These are phyloP conservation scores for Diaporthe sp. DNA, from an alignment of 2,329 filamentous ascomycete genomes.

Conservation along the genomic window DNA sequence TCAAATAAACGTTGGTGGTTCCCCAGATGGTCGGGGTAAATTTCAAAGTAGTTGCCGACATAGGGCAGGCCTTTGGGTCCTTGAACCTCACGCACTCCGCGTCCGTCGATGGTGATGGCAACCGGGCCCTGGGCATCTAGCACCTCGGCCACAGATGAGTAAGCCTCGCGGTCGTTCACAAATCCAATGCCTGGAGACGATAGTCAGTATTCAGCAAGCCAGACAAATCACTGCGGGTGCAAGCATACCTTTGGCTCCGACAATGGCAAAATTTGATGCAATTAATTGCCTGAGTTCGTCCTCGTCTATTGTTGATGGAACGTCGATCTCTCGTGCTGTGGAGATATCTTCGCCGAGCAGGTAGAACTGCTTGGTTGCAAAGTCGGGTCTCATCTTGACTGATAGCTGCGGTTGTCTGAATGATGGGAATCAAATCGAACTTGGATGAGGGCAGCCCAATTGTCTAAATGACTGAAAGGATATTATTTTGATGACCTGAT, in stretches of 20 bases:
- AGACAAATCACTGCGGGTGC: background rate
- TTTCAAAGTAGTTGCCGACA: slow-evolving; percentile 68
- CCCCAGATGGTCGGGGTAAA: slow-evolving; percentile 70
- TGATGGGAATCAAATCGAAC: background rate
- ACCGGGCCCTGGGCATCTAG: slow-evolving; percentile 52
- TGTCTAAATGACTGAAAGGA: background rate
- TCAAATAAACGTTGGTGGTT: slow-evolving; percentile 69
- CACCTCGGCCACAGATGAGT: slow-evolving; percentile 54
- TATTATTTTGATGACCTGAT: background rate
- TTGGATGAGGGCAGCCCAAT: background rate
- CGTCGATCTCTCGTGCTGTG: slow-evolving; percentile 54
- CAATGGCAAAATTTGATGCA: slow-evolving; percentile 59
- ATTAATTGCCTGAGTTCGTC: slow-evolving; percentile 56
- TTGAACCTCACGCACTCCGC: slow-evolving; percentile 63
- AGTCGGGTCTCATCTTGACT: slow-evolving; percentile 48
- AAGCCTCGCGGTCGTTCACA: slow-evolving; percentile 48
- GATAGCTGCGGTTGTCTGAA: background rate
- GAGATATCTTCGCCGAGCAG: slow-evolving; percentile 58
- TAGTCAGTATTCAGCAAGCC: background rate
- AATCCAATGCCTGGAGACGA: slow-evolving; percentile 54
- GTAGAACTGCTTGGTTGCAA: slow-evolving; percentile 55
- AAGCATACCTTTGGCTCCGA: slow-evolving; percentile 55
- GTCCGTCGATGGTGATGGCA: slow-evolving; percentile 63
- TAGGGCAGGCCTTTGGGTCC: slow-evolving; percentile 63
- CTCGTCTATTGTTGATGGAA: slow-evolving; percentile 52